These are phyloP conservation scores for Agrostemma githago DNA, from an alignment of 148 eudicot genomes.

Conservation along the genomic window DNA sequence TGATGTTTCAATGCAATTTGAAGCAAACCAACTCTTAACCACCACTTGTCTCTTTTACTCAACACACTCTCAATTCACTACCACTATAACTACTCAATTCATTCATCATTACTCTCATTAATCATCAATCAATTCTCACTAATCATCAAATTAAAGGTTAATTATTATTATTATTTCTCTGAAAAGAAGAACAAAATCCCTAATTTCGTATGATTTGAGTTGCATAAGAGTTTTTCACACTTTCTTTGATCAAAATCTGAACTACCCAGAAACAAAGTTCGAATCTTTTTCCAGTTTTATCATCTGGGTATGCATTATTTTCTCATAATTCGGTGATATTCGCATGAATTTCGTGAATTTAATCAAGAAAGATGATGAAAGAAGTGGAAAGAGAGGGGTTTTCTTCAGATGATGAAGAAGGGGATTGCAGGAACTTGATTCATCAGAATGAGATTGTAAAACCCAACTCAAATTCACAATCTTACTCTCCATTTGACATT, in stretches of 20 bases:
- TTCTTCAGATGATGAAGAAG: slow-evolving; percentile 66
- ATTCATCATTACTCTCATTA: not conserved
- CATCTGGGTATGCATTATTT: slow-evolving; percentile 21
- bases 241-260: not conserved
- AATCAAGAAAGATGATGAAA: slow-evolving; percentile 13
- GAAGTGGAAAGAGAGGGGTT: slow-evolving; percentile 26
- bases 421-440: slow-evolving; percentile 46
- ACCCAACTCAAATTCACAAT: slow-evolving; percentile 25
- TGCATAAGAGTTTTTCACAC: not conserved
- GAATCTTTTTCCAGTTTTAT: not conserved
- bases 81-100: not conserved
- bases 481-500: slow-evolving; percentile 44
- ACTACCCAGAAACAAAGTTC: slow-evolving; percentile 21
- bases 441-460: slow-evolving; percentile 30
- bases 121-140: too few relatives aligned
- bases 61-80: not conserved
- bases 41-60: not conserved
- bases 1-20: slow-evolving; percentile 7
- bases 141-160: not conserved
- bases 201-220: not conserved
- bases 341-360: not conserved
- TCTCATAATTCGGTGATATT: slow-evolving; percentile 13
- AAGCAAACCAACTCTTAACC: slow-evolving; percentile 21
- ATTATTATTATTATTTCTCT: not conserved
- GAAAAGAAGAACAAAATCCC: not conserved